These are phyloP conservation scores for Harringtonia aguacate DNA, from an alignment of 2,329 filamentous ascomycete genomes.

Conservation along the genomic window DNA sequence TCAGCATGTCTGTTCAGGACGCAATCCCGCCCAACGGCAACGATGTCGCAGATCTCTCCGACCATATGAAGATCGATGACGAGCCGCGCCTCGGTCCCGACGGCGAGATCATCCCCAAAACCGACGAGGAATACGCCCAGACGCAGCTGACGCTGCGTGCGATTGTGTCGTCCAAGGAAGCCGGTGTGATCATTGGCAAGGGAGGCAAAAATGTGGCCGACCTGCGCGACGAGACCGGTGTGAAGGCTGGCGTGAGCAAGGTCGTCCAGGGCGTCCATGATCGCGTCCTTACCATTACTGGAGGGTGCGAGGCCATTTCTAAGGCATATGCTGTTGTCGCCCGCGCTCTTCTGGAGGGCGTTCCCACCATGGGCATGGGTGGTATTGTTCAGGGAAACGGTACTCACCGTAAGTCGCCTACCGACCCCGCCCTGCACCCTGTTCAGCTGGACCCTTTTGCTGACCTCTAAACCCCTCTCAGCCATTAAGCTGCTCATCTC, in stretches of 20 bases:
- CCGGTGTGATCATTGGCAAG: constrained; percentile 98
- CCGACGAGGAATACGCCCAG: constrained; percentile 92
- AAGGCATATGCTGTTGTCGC: constrained; percentile 92
- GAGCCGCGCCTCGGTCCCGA: constrained; percentile 55
- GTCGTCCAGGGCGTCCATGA: constrained; percentile 96
- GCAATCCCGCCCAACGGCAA: constrained; percentile 45
- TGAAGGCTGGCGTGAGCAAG: constrained; percentile 97
- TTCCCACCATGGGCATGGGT: constrained; percentile 92
- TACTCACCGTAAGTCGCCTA: constrained; percentile 71
- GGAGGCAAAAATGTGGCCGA: constrained; percentile 97
- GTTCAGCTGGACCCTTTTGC: background rate
- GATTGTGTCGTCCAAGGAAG: constrained; percentile 98
- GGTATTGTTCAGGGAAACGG: constrained; percentile 78
- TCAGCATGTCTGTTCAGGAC: constrained; percentile 54
- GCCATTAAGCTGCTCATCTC: constrained; percentile 97
- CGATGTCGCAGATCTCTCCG: constrained; percentile 49
- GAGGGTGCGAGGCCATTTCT: constrained; percentile 76
- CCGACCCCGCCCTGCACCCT: constrained; percentile 5
- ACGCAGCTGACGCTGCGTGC: constrained; percentile 89
- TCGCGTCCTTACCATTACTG: constrained; percentile 90
- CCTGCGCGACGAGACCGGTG: constrained; percentile 91
- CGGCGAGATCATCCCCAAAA: constrained; percentile 73
- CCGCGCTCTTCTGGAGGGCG: constrained; percentile 82
- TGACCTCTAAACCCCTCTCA: constrained; percentile 25
- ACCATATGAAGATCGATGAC: constrained; percentile 56